Percentiles rank a stretch among this genome's conserved stretches.
These are phyloP conservation scores for Schoenoplectus tabernaemontani DNA, from an alignment of 202 grass and related monocot genomes.

Conservation along the genomic window DNA sequence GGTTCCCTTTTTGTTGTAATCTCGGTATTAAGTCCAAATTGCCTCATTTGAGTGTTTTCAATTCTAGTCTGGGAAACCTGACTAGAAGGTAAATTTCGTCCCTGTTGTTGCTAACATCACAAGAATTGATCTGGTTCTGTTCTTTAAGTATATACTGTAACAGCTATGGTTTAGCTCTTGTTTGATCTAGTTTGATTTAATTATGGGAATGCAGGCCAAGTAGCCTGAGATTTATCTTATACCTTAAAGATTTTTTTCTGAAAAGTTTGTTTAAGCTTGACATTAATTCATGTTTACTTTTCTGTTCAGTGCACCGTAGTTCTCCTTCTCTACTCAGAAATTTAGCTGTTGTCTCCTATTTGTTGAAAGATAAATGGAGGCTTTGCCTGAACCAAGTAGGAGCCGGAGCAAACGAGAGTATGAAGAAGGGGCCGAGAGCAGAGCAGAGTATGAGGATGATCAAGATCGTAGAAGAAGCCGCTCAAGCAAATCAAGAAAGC, in stretches of 20 bases:
- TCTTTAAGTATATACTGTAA: neutral
- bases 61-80: neutral
- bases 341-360: neutral
- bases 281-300: neutral
- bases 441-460: conserved; percentile 32
- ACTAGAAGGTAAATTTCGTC: neutral
- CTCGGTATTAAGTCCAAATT: neutral
- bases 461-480: conserved; percentile 27
- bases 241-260: neutral
- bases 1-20: neutral
- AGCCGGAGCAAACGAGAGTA: conserved; percentile 31
- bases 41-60: neutral
- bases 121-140: neutral
- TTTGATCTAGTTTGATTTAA: too few species aligned
- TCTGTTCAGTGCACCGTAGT: neutral
- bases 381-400: conserved; percentile 25
- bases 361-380: neutral
- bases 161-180: neutral
- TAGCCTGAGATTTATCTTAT: neutral
- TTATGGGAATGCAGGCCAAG: neutral
- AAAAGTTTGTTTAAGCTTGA: neutral
- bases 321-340: neutral
- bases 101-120: neutral
- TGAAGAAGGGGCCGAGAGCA: conserved; percentile 24
- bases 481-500: conserved; percentile 34